Base-by-base conservation (phyloP, 306 rosid genomes). In the Vigna angularis region DNA sequence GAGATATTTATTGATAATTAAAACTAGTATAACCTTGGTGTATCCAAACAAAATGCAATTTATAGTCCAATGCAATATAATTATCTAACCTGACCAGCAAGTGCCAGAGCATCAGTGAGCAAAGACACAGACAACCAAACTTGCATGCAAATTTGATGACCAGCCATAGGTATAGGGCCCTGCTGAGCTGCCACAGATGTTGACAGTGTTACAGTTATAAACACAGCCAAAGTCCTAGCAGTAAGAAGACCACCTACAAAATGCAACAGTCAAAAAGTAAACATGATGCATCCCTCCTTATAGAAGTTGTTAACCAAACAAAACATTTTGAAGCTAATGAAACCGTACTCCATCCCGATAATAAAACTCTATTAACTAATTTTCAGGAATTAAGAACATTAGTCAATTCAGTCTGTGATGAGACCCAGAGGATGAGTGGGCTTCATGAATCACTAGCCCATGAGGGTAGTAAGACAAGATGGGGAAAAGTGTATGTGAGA, bases 61-160 rank as follows among this genome's bases (percentile, higher is more conserved):
- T 73, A 72, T 32, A 76, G 34, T 52, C 65, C 48, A 28, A 32
- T 34, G 53, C 47, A 68, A 63, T 18, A 86, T 63, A 74, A 62
- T 16, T 49, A 57, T 78, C 84, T 67, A 78, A 90, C 98, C 97
- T 94, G 98, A 75, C 93, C 98, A 87, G 99, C 91, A 78, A 95
- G 93, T 4, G 99, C 98, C 72, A 95, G 74, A 48, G 97, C 98
- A 90, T 95, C 99, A 16, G 90, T 95, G 75, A 95, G 91, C 89
- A 95, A 81, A 73, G 99, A 95, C 58, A 91, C 44, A 40, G 98
- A 91, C 91, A 93, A 61, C 99, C 99, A 92, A 84, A 93, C 92
- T 90, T 95, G 80, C 76, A 90, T 77, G 85, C 94, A 87, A 82
- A 95, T 91, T 87, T 95, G 97, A 90, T 89, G 85, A 61, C 98